Evolutionary conservation across 1,284 basidiomycete species (phyloP), one percentile per base, ranked within the genome.

Genomic region (Xerocomus nothofagi): DNA sequence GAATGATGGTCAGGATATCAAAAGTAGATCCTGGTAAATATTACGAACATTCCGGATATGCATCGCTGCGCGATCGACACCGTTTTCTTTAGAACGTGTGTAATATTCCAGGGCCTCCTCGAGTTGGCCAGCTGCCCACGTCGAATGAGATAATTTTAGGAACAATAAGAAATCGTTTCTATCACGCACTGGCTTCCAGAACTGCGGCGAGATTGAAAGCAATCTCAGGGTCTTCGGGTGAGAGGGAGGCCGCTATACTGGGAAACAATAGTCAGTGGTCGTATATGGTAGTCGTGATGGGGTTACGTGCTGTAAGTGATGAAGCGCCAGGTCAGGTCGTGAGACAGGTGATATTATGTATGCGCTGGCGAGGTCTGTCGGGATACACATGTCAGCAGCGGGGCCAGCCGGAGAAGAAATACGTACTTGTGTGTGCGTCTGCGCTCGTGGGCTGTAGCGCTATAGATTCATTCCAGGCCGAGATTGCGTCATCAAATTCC

Each of bases 131-230:
- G 82, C 88, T 91, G 68, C 50, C 59, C 57, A 47, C 55, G 52
- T 55, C 47, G 54, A 50, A 57, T 68, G 51, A 66, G 59, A 61
- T 61, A 54, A 62, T 54, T 57, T 55, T 59, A 58, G 55, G 57
- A 61, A 68, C 59, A 69, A 69, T 61, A 65, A 63, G 61, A 56
- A 42, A 55, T 47, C 45, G 54, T 64, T 59, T 50, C 46, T 45
- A 48, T 58, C 52, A 78, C 82, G 61, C 60, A 88, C 91, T 84
- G 45, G 92, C 91, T 81, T 94, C 91, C 48, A 94, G 77, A 59
- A 94, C 91, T 21, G 91, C 91, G 24, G 89, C 94, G 47, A 95
- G 80, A 73, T 95, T 97, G 78, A 94, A 97, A 27, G 91, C 88
- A 65, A 96, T 93, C 71, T 98, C 94, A 61, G 92, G 85, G 74